Evolutionary conservation across 2,329 filamentous ascomycete genomes (phyloP).

Genomic region (Fusarium metavorans): DNA sequence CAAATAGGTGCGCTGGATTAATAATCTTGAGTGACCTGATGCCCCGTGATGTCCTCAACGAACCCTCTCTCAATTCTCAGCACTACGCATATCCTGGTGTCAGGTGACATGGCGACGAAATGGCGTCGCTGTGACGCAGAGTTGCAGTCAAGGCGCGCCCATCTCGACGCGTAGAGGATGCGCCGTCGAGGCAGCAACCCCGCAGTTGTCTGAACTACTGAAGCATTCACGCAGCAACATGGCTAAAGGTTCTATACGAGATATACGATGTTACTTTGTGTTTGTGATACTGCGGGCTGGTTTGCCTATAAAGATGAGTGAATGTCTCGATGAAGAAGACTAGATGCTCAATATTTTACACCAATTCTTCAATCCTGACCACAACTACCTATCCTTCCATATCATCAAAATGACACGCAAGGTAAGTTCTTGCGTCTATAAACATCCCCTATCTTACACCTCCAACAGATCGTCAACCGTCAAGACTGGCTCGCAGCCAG

Average conservation of each 20-base stretch:
- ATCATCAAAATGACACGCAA: not conserved
- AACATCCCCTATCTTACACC: not conserved
- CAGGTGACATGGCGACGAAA: slow-evolving; percentile 8
- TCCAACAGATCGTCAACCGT: slow-evolving; percentile 46
- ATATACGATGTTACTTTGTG: not conserved
- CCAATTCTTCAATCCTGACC: not conserved
- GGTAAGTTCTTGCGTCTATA: not conserved
- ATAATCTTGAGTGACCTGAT: not conserved
- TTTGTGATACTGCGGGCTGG: not conserved
- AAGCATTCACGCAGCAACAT: not conserved
- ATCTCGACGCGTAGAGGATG: slow-evolving; percentile 6
- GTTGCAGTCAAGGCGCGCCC: not conserved
- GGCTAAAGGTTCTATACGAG: not conserved
- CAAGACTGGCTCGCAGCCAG: slow-evolving; percentile 51
- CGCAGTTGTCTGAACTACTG: not conserved
- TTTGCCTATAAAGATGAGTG: slow-evolving; percentile 7
- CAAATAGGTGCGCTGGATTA: not conserved
- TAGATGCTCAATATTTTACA: not conserved
- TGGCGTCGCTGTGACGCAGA: slow-evolving; percentile 13
- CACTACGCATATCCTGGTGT: not conserved
- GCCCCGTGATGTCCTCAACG: not conserved
- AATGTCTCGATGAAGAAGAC: not conserved
- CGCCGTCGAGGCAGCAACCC: slow-evolving; percentile 9
- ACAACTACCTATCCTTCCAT: not conserved
- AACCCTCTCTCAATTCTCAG: not conserved